Evolutionary conservation across 768 basidiomycete species (phyloP), one percentile per base, ranked within the genome.

Genomic region (Phaeotremella skinneri): DNA sequence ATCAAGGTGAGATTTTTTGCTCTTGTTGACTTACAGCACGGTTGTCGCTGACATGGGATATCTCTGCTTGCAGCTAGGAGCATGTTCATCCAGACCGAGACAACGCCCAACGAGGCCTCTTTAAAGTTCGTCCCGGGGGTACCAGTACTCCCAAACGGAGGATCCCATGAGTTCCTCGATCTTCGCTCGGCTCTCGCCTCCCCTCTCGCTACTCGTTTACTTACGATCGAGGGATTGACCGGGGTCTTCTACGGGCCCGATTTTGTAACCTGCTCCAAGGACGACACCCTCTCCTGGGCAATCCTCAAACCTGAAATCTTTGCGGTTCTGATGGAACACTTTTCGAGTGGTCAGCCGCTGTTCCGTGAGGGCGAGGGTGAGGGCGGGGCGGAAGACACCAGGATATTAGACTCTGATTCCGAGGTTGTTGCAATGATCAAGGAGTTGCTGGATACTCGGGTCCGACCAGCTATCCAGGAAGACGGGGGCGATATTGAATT

Each of bases 401-500:
- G 83, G 53, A 94, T 98, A 63, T 79, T 98, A 25, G 94, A 97
- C 67, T 89, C 87, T 2, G 96, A 99, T 75, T 88, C 89, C 21
- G 96, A 98, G 76, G 90, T 91, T 2, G 91, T 99, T 2, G 96
- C 91, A 6, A 99, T 98, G 94, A 92, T 99, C 68, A 99, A 99
- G 76, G 96, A 99, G 74, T 76, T 98, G 37, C 80, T 99, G 50
- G 94, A 97, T 74, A 98, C 93, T 2, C 81, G 96, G 14, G 91
- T 99, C 17, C 81, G 96, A 55, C 96, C 96, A 4, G 90, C 92
- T 3, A 98, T 99, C 60, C 93, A 93, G 89, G 96, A 98, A 76
- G 94, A 99, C 56, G 96, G 96, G 0, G 96, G 96, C 1, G 96
- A 98, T 75, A 92, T 99, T 57, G 94, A 98, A 78, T 99, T 89